Percentiles rank a stretch among this genome's conserved stretches.
These are phyloP conservation scores for Emmonsia crescens DNA, from an alignment of 2,329 filamentous ascomycete genomes.

Conservation along the genomic window DNA sequence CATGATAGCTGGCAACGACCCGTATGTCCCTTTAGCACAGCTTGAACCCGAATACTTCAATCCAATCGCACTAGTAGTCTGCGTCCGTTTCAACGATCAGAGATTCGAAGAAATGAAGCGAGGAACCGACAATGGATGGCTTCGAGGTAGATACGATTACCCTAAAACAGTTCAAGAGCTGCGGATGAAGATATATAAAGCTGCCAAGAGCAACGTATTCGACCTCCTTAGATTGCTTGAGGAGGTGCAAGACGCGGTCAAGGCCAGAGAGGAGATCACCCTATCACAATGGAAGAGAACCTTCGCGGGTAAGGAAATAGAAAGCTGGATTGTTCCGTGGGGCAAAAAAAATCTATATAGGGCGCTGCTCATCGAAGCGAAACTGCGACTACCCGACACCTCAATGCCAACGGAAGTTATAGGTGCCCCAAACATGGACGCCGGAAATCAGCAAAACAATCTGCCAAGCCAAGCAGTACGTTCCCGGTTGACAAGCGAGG, in stretches of 20 bases:
- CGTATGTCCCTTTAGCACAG: background rate
- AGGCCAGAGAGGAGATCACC: background rate
- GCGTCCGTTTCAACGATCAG: background rate
- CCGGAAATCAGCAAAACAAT: background rate
- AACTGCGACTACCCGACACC: background rate
- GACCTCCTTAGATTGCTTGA: conserved; percentile 1
- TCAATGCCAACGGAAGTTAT: background rate
- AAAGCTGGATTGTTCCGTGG: conserved; percentile 3
- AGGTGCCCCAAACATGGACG: background rate
- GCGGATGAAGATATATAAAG: background rate
- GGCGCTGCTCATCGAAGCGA: conserved; percentile 3
- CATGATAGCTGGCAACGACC: background rate
- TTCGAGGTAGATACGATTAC: background rate
- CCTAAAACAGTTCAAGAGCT: background rate
- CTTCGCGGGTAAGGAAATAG: background rate
- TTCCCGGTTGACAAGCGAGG: background rate
- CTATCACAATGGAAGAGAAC: background rate
- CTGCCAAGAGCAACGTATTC: background rate
- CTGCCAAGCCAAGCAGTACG: background rate
- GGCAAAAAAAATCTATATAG: background rate
- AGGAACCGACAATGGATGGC: background rate
- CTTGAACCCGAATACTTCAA: background rate
- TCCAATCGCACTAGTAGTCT: background rate
- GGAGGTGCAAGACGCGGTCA: background rate
- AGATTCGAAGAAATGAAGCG: background rate